Base-by-base conservation (phyloP, 2,329 filamentous ascomycete species). In the Neonectria coccinea region DNA sequence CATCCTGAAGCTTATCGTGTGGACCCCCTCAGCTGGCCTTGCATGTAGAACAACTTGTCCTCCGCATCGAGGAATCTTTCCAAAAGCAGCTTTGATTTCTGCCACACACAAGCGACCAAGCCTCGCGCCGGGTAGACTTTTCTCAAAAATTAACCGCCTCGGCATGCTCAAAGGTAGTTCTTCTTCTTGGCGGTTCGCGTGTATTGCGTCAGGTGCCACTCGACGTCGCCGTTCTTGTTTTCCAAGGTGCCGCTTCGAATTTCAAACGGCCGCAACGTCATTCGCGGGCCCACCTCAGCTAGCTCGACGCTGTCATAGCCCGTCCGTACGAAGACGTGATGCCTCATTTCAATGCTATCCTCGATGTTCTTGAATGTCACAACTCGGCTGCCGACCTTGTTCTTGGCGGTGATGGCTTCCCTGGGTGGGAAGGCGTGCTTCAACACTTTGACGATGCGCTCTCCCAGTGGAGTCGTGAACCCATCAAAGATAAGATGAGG, bases 211-310 rank as follows among this genome's bases (percentile, higher is more conserved):
- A 99, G 84, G 68, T 96, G 92, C 96, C 96, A 99, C 81, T 99
- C 96, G 5, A 97, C 89, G 79, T 99, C 96, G 4, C 95, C 95
- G 70, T 97, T 92, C 79, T 97, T 97, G 75, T 94, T 97, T 77
- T 98, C 96, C 65, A 97, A 83, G 4, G 95, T 97, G 16, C 96
- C 95, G 57, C 91, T 91, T 51, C 94, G 87, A 66, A 99, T 97
- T 82, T 98, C 93, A 76, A 98, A 99, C 57, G 94, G 83, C 70
- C 93, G 86, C 93, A 98, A 96, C n/a, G 94, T 97, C 93, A 98
- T 97, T 62, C 96, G 86, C 1, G 96, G 96, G 0, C 95, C 94
- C 55, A 97, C 93, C 78, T 97, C 94, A 14, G 92, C 91, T 72
- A 97, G 81, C 79, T 97, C 94, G 3, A 98, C 93, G 63, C 91